phyloP scores from a whole-genome alignment of 2,329 filamentous ascomycete genomes.

The Aspergillus alliaceus region DNA sequence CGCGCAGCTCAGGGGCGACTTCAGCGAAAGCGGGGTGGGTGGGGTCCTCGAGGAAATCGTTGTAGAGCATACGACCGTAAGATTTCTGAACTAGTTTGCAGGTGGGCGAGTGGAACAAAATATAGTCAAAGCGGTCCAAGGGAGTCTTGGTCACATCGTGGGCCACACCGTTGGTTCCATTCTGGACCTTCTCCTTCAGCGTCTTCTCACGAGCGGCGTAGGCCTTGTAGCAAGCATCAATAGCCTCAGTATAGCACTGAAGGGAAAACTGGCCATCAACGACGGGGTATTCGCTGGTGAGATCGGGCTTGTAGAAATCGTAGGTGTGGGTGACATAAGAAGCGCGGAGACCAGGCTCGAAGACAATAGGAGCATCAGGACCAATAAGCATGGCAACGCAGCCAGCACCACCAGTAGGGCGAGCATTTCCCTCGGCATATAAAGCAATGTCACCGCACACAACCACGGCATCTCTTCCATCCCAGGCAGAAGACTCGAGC shows the following conservation, averaged over 20 bases:
- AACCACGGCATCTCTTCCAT: conserved; percentile 77
- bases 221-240: conserved; percentile 77
- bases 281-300: conserved; percentile 83
- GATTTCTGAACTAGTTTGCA: conserved; percentile 88
- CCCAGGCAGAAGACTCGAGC: conserved; percentile 84
- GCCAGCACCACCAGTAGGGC: conserved; percentile 78
- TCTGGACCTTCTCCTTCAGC: conserved; percentile 48
- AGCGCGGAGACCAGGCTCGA: conserved; percentile 77
- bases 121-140: conserved; percentile 79
- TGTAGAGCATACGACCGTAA: conserved; percentile 80
- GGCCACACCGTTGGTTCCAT: conserved; percentile 50
- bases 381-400: conserved; percentile 77
- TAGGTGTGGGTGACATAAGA: conserved; percentile 82
- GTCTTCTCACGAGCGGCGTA: conserved; percentile 73
- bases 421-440: conserved; percentile 79
- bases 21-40: conserved; percentile 68
- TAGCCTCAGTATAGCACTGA: conserved; percentile 77
- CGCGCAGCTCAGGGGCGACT: conserved; percentile 72
- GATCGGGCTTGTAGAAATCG: conserved; percentile 88
- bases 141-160: conserved; percentile 56
- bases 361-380: conserved; percentile 72
- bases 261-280: conserved; percentile 83
- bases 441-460: conserved; percentile 81
- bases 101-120: conserved; percentile 79
- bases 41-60: conserved; percentile 75